phyloP scores from a whole-genome alignment of 1,284 basidiomycete species.

The Fomitopsis pinicola region DNA sequence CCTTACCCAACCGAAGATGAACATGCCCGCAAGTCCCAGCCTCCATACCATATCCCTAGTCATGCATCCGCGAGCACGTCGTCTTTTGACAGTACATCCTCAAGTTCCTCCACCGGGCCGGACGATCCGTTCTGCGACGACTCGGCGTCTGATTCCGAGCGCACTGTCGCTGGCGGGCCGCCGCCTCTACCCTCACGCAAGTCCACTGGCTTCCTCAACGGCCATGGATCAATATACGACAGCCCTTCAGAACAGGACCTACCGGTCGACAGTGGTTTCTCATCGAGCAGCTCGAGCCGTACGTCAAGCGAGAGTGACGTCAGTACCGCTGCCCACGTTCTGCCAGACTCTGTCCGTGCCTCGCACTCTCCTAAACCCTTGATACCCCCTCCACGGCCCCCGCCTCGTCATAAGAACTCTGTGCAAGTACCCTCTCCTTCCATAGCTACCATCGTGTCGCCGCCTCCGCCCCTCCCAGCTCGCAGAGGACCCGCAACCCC shows the following conservation, averaged over 20 bases:
- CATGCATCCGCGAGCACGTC: conserved; percentile 2
- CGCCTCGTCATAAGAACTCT: conserved; percentile 22
- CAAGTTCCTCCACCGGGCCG: conserved; percentile 8
- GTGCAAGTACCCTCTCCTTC: conserved; percentile 9
- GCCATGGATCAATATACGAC: conserved; percentile 4
- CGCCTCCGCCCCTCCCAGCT: conserved; percentile 30
- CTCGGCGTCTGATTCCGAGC: conserved; percentile 12
- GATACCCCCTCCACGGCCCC: conserved; percentile 24
- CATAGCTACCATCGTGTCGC: conserved; percentile 13
- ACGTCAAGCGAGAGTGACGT: conserved; percentile 18
- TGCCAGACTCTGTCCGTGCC: conserved; percentile 7
- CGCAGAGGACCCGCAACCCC: conserved; percentile 16
- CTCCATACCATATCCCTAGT: conserved; percentile 1
- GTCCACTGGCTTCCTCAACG: background rate
- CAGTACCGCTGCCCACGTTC: conserved; percentile 8
- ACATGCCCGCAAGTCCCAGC: background rate
- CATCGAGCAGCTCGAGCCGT: conserved; percentile 8
- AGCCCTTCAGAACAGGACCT: conserved; percentile 8
- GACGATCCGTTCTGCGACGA: conserved; percentile 19
- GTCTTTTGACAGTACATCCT: conserved; percentile 9
- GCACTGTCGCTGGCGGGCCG: conserved; percentile 5
- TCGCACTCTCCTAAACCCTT: conserved; percentile 14
- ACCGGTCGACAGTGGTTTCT: conserved; percentile 10
- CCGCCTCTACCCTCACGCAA: conserved; percentile 18
- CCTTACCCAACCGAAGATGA: conserved; percentile 1